phyloP scores from a whole-genome alignment of 345 rosid genomes.

The Pugionium cornutum region DNA sequence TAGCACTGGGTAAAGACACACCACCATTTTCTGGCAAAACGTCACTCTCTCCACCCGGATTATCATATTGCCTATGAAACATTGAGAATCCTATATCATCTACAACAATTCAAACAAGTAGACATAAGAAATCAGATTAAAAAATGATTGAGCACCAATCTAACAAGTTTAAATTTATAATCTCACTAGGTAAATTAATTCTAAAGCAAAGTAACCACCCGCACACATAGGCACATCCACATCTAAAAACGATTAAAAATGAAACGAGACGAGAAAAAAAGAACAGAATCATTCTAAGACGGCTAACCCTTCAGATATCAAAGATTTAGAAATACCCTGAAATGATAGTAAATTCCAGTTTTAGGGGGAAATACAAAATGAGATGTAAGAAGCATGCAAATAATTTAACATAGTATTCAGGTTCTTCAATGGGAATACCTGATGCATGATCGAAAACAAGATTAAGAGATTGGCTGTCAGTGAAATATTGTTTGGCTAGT shows the following conservation, averaged over 20 bases:
- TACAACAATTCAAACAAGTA: conserved; percentile 44
- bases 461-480: conserved; percentile 71
- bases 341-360: background rate
- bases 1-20: conserved; percentile 42
- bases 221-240: conserved; percentile 7
- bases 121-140: conserved; percentile 23
- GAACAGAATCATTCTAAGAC: conserved; percentile 5
- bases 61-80: conserved; percentile 52
- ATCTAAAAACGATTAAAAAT: conserved; percentile 10
- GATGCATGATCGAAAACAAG: conserved; percentile 70
- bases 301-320: background rate
- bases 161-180: background rate
- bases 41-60: conserved; percentile 52
- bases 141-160: conserved; percentile 13
- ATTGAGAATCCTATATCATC: conserved; percentile 51
- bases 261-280: conserved; percentile 10
- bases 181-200: background rate
- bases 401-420: background rate
- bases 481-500: conserved; percentile 88
- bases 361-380: background rate
- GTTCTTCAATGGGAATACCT: conserved; percentile 49
- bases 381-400: conserved; percentile 12
- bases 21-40: conserved; percentile 44
- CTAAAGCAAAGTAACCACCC: conserved; percentile 17
- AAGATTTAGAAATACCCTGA: conserved; percentile 13